Percentiles rank a stretch among this genome's conserved stretches.
Evolutionary conservation across 2,329 filamentous ascomycete species (phyloP).

Genomic region (Trichoderma cornu-damae): DNA sequence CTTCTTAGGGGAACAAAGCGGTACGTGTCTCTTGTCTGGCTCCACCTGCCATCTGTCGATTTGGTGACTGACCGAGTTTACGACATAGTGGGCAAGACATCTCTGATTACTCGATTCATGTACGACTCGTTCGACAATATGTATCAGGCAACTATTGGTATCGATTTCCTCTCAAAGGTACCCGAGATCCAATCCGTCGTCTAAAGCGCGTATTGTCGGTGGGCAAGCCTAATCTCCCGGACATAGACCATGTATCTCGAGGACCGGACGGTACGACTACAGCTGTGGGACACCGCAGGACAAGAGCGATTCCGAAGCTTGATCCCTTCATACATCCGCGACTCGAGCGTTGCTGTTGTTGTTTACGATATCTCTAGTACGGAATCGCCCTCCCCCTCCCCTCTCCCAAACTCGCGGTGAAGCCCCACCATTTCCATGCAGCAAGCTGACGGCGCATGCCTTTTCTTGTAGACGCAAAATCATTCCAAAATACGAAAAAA

Average conservation of each 20-base stretch:
- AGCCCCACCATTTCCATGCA: conserved; percentile 8
- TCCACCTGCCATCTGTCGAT: conserved; percentile 9
- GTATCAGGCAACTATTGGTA: conserved; percentile 98
- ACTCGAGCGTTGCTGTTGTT: conserved; percentile 95
- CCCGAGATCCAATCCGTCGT: conserved; percentile 21
- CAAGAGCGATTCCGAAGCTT: conserved; percentile 96
- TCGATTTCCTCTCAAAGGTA: conserved; percentile 98
- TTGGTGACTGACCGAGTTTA: conserved; percentile 25
- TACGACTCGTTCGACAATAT: conserved; percentile 99
- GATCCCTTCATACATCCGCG: conserved; percentile 97
- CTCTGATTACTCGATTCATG: conserved; percentile 98
- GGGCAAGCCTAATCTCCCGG: conserved; percentile 3
- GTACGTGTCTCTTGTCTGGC: conserved; percentile 49
- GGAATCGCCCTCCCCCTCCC: conserved; percentile 18
- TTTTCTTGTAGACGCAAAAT: conserved; percentile 69
- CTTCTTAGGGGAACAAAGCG: conserved; percentile 96
- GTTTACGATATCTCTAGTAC: conserved; percentile 96
- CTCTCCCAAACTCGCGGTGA: conserved; percentile 12
- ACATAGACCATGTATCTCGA: conserved; percentile 93
- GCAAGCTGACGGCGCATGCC: conserved; percentile 21
- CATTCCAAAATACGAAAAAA: conserved; percentile 97
- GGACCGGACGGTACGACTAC: conserved; percentile 92
- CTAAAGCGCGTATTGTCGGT: background rate
- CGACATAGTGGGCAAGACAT: conserved; percentile 92
- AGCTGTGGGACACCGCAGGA: conserved; percentile 97